Base-by-base conservation (phyloP, 2,329 filamentous ascomycete species). In the Nemania diffusa region DNA sequence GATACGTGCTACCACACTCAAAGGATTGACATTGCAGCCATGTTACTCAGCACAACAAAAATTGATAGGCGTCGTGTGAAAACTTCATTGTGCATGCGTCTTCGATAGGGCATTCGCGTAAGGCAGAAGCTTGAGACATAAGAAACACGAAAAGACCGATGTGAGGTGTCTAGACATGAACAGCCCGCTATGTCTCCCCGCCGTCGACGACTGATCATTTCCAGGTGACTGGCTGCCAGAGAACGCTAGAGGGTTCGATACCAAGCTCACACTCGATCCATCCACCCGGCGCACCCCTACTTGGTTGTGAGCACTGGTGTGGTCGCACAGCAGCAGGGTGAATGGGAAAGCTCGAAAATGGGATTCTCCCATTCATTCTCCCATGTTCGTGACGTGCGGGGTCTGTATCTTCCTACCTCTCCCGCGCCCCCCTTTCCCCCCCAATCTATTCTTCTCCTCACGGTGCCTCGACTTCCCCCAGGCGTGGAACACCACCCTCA, bases 351-450 rank as follows among this genome's bases (percentile, higher is more conserved):
- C 29, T 22, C 13, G 29, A 55, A 37, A 22, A 70, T 68, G 68
- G 68, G 62, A 70, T 66, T 70, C 59, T 64, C 40, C 20, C 61
- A 65, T 40, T 24, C 13, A 3, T 24, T 62, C 52, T 63, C 66
- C 66, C 66, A 69, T 70, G 34, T 29, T 37, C 29, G 15, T 9
- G 7, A 17, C n/a, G 52, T 63, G 64, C 61, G 65, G 61, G 51
- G 58, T 62, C 55, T 37, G 52, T 20, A 50, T 9, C 27, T 53
- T 51, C 55, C 20, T 5, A 32, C 50, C 37, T 51, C 26, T 27
- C 37, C n/a, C 40, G 32, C 17, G 27, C 50, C 29, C 20, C 15
- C 53, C 17, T 44, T 51, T 17, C n/a, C 15, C 24, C 24, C 24
- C 56, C 5, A n/a, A n/a, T n/a, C n/a, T n/a, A n/a, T n/a, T n/a